Evolutionary conservation across 306 rosid genomes (phyloP), one percentile per base, ranked within the genome.

Genomic region (Cucurbita maxima): DNA sequence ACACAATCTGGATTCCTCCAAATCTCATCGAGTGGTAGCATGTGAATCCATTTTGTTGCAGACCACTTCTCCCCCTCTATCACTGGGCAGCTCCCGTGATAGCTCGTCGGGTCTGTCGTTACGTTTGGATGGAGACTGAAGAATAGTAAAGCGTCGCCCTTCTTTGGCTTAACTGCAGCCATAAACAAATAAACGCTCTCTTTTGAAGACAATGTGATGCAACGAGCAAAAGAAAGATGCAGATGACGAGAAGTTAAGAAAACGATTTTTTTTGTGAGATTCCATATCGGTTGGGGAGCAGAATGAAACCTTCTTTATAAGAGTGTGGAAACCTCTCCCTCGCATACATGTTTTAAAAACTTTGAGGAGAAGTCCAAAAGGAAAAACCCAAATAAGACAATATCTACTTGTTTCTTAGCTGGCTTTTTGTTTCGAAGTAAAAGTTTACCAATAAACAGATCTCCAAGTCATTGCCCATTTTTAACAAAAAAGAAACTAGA

Each of bases 1-100:
- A 18, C 75, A 45, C 99, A 94, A 0, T 18, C 90, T 40, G 77
- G 84, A n/a, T 34, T 62, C 44, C 58, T 74, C 30, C 53, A 57
- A 7, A 86, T 76, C 73, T 85, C 82, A 9, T 82, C 83, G 8
- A 87, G 84, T 78, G 91, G 85, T 54, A 87, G 77, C 66, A 94
- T 97, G 19, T 95, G 99, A 82, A 95, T 89, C 96, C 99, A 95
- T 83, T 95, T 95, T 12, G 99, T 95, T 52, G 99, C 96, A 7
- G 97, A 95, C 99, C 99, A 95, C 82, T 95, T 95, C 86, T 95
- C 99, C 1, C 97, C 99, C 79, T 86, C 86, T 34, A 95, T 87
- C 43, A 95, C 99, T 0, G 96, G 99, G 78, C 99, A 95, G 82
- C 99, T 91, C 48, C 96, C 96, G 30, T 95, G 99, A 84, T 88